Evolutionary conservation across 306 rosid species (phyloP).

Genomic region (Vicia villosa): DNA sequence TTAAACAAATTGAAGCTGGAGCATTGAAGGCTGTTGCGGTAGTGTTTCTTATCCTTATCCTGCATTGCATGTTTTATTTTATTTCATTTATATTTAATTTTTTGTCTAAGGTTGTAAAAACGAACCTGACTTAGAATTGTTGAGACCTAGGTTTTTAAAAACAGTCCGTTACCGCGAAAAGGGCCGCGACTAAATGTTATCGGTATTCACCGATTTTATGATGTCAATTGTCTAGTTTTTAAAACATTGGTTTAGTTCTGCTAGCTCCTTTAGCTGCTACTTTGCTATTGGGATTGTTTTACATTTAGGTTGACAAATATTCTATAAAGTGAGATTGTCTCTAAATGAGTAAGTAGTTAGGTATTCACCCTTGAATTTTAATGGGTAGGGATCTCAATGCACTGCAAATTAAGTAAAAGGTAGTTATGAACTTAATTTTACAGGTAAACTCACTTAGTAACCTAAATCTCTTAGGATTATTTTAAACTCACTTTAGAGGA

Average conservation of each 20-base stretch:
- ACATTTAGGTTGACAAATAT: not conserved
- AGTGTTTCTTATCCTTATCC: conserved; percentile 24
- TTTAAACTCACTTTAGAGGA: conserved; percentile 10
- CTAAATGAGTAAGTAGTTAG: not conserved
- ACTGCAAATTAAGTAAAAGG: conserved; percentile 10
- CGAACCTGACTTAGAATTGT: not conserved
- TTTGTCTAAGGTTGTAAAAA: not conserved
- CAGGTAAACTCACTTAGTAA: not conserved
- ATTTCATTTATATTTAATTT: not conserved
- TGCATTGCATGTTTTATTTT: conserved; percentile 16
- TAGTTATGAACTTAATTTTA: not conserved
- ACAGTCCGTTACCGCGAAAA: too few relatives aligned
- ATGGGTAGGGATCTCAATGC: conserved; percentile 1
- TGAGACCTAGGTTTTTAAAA: not conserved
- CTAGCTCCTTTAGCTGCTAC: not conserved
- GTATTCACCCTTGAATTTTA: conserved; percentile 27
- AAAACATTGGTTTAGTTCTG: not conserved
- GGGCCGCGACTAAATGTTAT: too few relatives aligned
- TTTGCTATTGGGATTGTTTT: conserved; percentile 3
- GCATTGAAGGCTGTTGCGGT: conserved; percentile 84
- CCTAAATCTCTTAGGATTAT: not conserved
- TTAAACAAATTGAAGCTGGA: conserved; percentile 65
- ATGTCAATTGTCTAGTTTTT: not conserved
- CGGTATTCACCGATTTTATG: too few relatives aligned
- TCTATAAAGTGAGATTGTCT: too few relatives aligned